A percentile compares a stretch with the other conserved stretches of the same genome.
phyloP scores from a whole-genome alignment of 2,329 filamentous ascomycete genomes.

The Aulographum hederae region DNA sequence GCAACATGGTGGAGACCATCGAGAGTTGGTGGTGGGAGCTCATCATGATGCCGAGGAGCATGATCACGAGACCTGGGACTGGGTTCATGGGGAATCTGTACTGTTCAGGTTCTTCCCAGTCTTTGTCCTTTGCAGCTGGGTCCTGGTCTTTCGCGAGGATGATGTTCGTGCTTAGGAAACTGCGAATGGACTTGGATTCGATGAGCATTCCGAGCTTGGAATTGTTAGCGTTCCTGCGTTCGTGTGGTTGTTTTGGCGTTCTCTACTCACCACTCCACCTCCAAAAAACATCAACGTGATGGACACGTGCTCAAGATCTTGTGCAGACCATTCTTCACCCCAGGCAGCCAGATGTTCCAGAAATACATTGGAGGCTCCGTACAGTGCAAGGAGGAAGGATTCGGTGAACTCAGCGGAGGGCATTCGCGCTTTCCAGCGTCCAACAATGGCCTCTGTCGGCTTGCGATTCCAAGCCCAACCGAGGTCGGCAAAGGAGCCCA shows the following conservation, averaged over 20 bases:
- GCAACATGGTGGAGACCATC: conserved; percentile 79
- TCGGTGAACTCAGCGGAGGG: conserved; percentile 80
- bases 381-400: conserved; percentile 76
- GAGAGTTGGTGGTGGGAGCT: conserved; percentile 70
- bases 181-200: conserved; percentile 48
- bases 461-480: conserved; percentile 94
- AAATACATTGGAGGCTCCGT: conserved; percentile 80
- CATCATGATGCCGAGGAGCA: conserved; percentile 89
- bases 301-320: conserved; percentile 79
- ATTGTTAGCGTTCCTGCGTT: neutral
- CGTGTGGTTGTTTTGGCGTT: neutral
- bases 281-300: conserved; percentile 91
- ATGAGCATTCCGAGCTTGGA: conserved; percentile 58
- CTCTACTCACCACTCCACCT: conserved; percentile 62
- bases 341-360: conserved; percentile 68
- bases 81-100: conserved; percentile 73
- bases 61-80: conserved; percentile 68
- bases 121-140: conserved; percentile 15
- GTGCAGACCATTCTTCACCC: conserved; percentile 53
- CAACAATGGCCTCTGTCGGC: conserved; percentile 37
- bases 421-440: conserved; percentile 40
- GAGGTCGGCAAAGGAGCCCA: conserved; percentile 74
- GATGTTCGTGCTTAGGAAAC: conserved; percentile 39
- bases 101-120: conserved; percentile 40
- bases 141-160: conserved; percentile 19